A percentile compares a stretch with the other conserved stretches of the same genome.
phyloP scores from a whole-genome alignment of 2,329 filamentous ascomycete species.

The Acarospora socialis region DNA sequence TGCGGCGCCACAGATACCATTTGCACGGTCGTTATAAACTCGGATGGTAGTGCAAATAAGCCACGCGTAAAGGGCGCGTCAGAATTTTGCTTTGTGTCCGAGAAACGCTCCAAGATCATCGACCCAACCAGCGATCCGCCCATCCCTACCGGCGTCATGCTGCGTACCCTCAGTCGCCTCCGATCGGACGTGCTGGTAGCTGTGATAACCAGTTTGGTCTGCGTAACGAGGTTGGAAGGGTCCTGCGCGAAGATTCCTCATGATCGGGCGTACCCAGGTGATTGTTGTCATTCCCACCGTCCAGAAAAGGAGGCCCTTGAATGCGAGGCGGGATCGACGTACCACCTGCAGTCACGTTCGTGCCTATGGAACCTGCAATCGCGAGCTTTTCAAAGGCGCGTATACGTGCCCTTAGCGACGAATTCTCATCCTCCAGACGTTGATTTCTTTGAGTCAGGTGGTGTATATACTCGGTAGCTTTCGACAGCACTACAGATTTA shows the following conservation, averaged over 20 bases:
- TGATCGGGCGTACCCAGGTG: conserved; percentile 40
- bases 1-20: conserved; percentile 15
- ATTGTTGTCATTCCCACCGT: conserved; percentile 35
- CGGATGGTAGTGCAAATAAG: conserved; percentile 18
- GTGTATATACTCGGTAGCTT: conserved; percentile 90
- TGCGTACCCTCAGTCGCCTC: no score
- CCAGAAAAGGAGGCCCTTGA: conserved; percentile 12
- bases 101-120: conserved; percentile 75
- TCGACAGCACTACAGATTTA: conserved; percentile 91
- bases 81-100: conserved; percentile 13
- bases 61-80: conserved; percentile 16
- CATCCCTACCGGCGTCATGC: conserved; percentile 45
- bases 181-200: conserved; percentile 23
- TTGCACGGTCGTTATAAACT: conserved; percentile 16
- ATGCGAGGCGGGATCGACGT: conserved; percentile 10
- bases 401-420: neutral
- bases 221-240: conserved; percentile 22
- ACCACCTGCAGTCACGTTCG: conserved; percentile 17
- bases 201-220: conserved; percentile 26
- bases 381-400: neutral
- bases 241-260: conserved; percentile 27
- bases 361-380: conserved; percentile 23
- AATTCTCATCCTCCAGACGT: conserved; percentile 66
- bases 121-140: conserved; percentile 81
- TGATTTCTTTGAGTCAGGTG: conserved; percentile 87